Conservation (phyloP, 345 rosid species). For the Rhodamnia argentea region DNA sequence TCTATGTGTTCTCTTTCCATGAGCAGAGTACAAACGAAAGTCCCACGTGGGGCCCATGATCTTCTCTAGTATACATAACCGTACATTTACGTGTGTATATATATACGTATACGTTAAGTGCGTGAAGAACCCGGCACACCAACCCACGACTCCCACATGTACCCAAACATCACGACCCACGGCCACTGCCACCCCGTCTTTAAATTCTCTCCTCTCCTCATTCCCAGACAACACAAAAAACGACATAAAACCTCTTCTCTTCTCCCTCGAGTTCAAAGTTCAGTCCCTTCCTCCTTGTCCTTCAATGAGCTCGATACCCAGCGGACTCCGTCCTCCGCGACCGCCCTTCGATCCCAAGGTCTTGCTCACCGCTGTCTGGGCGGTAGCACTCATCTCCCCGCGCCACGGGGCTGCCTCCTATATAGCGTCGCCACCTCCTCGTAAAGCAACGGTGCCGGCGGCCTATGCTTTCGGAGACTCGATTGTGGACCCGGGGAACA, state of each 20-base stretch:
- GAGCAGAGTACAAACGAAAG: neutral
- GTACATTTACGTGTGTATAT: no score
- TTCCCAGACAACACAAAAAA: neutral
- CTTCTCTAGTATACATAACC: neutral
- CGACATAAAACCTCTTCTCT: no score
- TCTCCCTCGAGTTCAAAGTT: neutral
- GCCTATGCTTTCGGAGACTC: constrained; percentile 56
- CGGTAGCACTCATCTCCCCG: neutral
- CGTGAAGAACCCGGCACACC: neutral
- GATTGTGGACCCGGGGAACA: constrained; percentile 56
- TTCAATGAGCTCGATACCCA: neutral
- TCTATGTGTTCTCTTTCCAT: neutral
- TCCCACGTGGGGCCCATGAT: neutral
- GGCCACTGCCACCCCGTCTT: neutral
- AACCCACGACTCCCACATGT: neutral
- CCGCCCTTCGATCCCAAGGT: neutral
- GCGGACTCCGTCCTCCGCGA: neutral
- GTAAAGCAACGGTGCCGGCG: constrained; percentile 14
- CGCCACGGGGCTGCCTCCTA: neutral
- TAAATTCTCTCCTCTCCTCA: neutral
- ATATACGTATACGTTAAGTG: neutral
- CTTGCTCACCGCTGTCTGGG: neutral
- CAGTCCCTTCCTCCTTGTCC: neutral
- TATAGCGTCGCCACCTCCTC: neutral
- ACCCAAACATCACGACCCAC: neutral